These are phyloP conservation scores for Arthrobotrys pseudoclavata DNA, from an alignment of 2,329 filamentous ascomycete genomes.

Conservation along the genomic window DNA sequence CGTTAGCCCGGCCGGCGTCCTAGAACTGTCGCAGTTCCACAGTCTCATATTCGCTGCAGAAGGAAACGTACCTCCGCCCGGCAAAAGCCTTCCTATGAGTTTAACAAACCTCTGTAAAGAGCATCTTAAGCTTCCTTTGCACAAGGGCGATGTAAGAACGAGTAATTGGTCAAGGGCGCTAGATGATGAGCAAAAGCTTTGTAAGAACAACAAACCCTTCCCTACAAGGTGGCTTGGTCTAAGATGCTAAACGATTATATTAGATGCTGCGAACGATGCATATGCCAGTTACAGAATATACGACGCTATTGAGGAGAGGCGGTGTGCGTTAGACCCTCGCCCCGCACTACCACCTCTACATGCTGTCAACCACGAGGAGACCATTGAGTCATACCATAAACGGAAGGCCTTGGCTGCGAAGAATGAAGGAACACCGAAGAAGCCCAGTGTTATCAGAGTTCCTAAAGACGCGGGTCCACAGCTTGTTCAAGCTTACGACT, in stretches of 20 bases:
- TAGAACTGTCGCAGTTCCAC: constrained; percentile 87
- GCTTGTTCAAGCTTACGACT: constrained; percentile 62
- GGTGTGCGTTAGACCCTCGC: constrained; percentile 75
- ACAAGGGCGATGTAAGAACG: constrained; percentile 79
- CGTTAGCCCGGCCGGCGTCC: constrained; percentile 76
- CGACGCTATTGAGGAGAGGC: constrained; percentile 77
- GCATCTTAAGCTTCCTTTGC: constrained; percentile 79
- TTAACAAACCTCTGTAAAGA: constrained; percentile 79
- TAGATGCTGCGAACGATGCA: constrained; percentile 84
- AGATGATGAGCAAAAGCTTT: constrained; percentile 75
- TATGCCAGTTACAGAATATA: constrained; percentile 84
- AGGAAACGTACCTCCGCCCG: constrained; percentile 72
- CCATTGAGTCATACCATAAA: constrained; percentile 63
- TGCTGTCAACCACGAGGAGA: constrained; percentile 72
- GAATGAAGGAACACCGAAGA: constrained; percentile 33
- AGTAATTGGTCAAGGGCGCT: constrained; percentile 81
- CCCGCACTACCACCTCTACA: constrained; percentile 80
- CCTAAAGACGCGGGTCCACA: constrained; percentile 56
- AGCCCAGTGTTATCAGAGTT: constrained; percentile 41
- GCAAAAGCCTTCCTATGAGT: constrained; percentile 74
- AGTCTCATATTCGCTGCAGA: constrained; percentile 76
- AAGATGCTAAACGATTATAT: constrained; percentile 62
- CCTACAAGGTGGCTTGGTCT: constrained; percentile 58
- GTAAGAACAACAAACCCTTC: constrained; percentile 69
- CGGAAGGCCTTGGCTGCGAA: constrained; percentile 58